Conservation (phyloP, 352 stramenopile species). For the Pythium vanterpoolii region DNA sequence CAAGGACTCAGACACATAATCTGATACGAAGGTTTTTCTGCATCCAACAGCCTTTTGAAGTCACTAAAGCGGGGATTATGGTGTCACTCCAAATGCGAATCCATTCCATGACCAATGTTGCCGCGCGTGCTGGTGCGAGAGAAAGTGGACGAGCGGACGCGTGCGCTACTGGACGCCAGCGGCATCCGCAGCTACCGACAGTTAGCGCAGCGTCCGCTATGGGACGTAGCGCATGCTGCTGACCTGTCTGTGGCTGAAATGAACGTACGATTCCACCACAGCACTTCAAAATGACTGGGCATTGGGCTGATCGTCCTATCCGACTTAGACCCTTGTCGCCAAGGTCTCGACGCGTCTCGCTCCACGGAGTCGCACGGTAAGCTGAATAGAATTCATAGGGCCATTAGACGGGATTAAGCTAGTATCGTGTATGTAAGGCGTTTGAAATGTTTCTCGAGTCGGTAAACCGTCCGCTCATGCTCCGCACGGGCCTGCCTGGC, state of each 20-base stretch:
- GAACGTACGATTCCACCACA: constrained; percentile 28
- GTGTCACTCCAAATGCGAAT: too few species aligned
- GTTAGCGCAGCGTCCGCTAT: constrained; percentile 45
- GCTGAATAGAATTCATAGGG: background rate
- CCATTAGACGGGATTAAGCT: background rate
- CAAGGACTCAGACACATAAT: constrained; percentile 2
- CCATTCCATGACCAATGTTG: constrained; percentile 37
- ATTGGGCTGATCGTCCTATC: background rate
- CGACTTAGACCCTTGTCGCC: constrained; percentile 26
- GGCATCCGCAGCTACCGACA: constrained; percentile 55
- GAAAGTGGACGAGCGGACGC: constrained; percentile 43
- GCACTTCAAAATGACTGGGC: background rate
- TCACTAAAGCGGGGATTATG: background rate
- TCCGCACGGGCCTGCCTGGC: constrained; percentile 56
- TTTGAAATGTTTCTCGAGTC: constrained; percentile 80
- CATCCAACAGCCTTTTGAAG: background rate
- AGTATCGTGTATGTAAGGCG: constrained; percentile 26
- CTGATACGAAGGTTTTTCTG: too few species aligned
- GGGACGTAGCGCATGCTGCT: constrained; percentile 59
- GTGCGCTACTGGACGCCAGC: constrained; percentile 39
- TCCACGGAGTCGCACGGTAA: constrained; percentile 37
- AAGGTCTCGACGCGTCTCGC: constrained; percentile 58
- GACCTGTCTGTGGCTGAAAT: constrained; percentile 62
- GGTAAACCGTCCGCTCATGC: constrained; percentile 54
- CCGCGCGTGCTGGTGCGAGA: constrained; percentile 52